Evolutionary conservation across 2,329 filamentous ascomycete genomes (phyloP), one percentile per base, ranked within the genome.

Genomic region (Alternaria arbusti): DNA sequence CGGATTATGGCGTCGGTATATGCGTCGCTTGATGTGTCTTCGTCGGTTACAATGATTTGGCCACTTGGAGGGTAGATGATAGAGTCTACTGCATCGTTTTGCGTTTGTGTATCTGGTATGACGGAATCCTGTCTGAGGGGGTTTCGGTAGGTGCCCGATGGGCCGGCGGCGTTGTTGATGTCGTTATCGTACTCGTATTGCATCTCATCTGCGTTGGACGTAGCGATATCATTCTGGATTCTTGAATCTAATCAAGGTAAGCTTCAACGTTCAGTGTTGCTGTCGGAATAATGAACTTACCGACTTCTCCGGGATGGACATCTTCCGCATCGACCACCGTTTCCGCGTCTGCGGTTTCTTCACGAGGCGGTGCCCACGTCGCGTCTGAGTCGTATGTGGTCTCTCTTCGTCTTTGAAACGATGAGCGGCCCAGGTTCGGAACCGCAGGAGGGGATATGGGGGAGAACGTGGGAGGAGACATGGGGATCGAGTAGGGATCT

Each of bases 111-210:
- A 6, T 57, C 59, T 17, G 64, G 52, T 8, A 67, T 64, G 28
- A 65, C 64, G 0, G 64, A 67, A 23, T 69, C 64, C 23, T 60
- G 62, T 44, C 57, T 56, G 12, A 36, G 44, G 20, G 57, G 52
- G 10, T 64, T 54, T 22, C 22, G 50, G 11, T 67, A 59, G 32
- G 62, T 65, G n/a, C 64, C 67, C 8, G 57, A 67, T n/a, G 67
- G 64, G 8, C 64, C 67, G 20, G 62, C 61, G 40, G 25, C 52
- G 23, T 46, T 15, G 12, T 54, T 12, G 9, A 44, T 11, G 15
- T 54, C 12, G 12, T 56, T 15, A 3, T 55, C 44, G 44, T 55
- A 49, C 17, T 22, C 46, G 23, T 52, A 60, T 6, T 40, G 36
- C 28, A 60, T 44, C 1, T 46, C 32, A 3, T 59, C 56, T 30